Base-by-base conservation (phyloP, 164 flowering plant genomes). In the Piper betle region DNA sequence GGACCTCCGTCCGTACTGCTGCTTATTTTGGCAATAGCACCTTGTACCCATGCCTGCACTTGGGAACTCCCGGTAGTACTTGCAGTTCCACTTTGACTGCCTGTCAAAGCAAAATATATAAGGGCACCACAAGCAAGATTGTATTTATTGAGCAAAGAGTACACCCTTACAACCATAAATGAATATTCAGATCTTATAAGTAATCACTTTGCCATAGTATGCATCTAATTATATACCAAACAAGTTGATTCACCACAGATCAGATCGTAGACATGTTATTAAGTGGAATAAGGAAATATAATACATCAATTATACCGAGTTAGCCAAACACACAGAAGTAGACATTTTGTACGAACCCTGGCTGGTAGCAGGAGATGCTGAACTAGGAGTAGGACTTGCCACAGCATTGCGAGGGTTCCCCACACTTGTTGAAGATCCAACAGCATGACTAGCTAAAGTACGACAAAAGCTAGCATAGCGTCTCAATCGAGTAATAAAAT, bases 401-500 rank as follows among this genome's bases (percentile, higher is more conserved):
- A 87, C 91, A 79, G 84, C 74, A 74, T 65, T 82, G 53, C 99
- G 85, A 58, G 74, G 78, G 61, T 79, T 82, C 64, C 94, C 89
- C 17, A 90, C 70, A 50, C 88, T 88, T 3, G 96, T 80, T 52
- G 83, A 75, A 37, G 74, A 66, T 65, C 72, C 75, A 71, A 82
- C 94, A 73, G 99, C 96, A 82, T 88, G 99, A 73, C 86, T 91
- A 50, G 99, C 99, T 71, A 94, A 76, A 62, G 99, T 94, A 65
- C 99, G 99, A 64, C 99, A 94, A 69, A 94, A 94, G 69, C 99
- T 94, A 55, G 99, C 99, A 81, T 94, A 94, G 9, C 99, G 96
- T 39, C 99, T 79, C 78, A 94, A 75, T 33, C 99, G 95, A 59
- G 97, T 94, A 61, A 91, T 91, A 73, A 94, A 94, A 75, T 94